phyloP scores from a whole-genome alignment of 1,139 yeast genomes.

The Hyphopichia fennica region DNA sequence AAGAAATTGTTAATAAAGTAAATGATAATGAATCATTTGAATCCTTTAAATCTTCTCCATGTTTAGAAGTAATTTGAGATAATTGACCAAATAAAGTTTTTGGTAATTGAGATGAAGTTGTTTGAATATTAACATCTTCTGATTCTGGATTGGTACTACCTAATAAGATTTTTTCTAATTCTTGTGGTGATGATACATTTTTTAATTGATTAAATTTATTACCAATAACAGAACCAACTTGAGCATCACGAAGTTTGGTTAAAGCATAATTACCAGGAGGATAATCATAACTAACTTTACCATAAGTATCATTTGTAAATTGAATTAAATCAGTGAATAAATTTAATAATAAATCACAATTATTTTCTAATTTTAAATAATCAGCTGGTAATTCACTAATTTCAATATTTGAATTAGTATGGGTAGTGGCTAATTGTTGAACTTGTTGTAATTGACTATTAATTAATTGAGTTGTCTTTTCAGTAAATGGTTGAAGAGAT shows the following conservation, averaged over 20 bases:
- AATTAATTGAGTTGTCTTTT: slow-evolving; percentile 40
- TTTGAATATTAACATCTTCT: slow-evolving; percentile 28
- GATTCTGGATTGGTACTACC: slow-evolving; percentile 20
- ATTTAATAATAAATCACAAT: slow-evolving; percentile 61
- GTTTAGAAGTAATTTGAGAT: slow-evolving; percentile 33
- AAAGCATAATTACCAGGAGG: slow-evolving; percentile 63
- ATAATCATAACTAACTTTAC: slow-evolving; percentile 67
- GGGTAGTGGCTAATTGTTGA: slow-evolving; percentile 38
- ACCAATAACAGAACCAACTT: slow-evolving; percentile 57
- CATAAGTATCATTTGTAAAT: slow-evolving; percentile 60
- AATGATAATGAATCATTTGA: slow-evolving; percentile 50
- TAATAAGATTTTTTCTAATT: slow-evolving; percentile 54
- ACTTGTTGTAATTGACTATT: slow-evolving; percentile 43
- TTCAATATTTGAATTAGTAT: slow-evolving; percentile 29
- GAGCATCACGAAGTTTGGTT: slow-evolving; percentile 52
- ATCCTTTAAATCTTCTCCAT: slow-evolving; percentile 41
- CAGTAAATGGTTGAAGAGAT: slow-evolving; percentile 44
- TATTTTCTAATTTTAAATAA: slow-evolving; percentile 63
- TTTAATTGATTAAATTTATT: slow-evolving; percentile 59
- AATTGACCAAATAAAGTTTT: slow-evolving; percentile 49
- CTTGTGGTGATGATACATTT: slow-evolving; percentile 62
- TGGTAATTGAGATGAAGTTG: slow-evolving; percentile 35
- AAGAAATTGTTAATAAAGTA: slow-evolving; percentile 56
- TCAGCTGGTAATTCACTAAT: slow-evolving; percentile 71
- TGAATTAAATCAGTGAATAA: slow-evolving; percentile 60